Evolutionary conservation across 257 asterid species (phyloP).

Genomic region (Cinchona pubescens): DNA sequence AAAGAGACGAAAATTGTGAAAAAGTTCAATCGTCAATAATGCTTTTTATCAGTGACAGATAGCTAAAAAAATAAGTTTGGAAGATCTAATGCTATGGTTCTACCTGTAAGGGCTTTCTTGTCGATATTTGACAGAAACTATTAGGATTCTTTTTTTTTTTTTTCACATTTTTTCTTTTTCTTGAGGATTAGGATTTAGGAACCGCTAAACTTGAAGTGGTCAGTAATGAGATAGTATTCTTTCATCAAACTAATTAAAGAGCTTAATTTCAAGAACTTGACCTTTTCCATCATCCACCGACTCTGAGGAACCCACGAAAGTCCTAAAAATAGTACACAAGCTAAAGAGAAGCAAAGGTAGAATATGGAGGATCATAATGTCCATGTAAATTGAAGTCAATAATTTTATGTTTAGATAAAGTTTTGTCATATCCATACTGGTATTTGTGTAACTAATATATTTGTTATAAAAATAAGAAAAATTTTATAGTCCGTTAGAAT

Average conservation of each 20-base stretch:
- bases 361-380: no score
- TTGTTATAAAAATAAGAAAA: no score
- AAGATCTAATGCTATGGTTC: not conserved
- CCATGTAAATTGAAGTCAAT: no score
- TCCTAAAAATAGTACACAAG: no score
- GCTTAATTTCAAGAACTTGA: not conserved
- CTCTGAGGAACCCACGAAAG: not conserved
- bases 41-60: not conserved
- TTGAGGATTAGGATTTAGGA: not conserved
- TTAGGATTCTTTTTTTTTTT: not conserved
- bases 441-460: no score
- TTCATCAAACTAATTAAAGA: not conserved
- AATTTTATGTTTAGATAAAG: no score
- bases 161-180: not conserved
- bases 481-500: no score
- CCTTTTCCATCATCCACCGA: not conserved
- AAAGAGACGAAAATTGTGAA: not conserved
- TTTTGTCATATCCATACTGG: no score
- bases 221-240: not conserved
- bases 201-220: not conserved
- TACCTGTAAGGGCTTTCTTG: not conserved
- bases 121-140: conserved; percentile 5
- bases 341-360: no score
- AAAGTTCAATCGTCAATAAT: not conserved
- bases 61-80: not conserved